Evolutionary conservation across 495 filamentous ascomycete species (phyloP), one percentile per base, ranked within the genome.

Genomic region (Talaromyces ruber): DNA sequence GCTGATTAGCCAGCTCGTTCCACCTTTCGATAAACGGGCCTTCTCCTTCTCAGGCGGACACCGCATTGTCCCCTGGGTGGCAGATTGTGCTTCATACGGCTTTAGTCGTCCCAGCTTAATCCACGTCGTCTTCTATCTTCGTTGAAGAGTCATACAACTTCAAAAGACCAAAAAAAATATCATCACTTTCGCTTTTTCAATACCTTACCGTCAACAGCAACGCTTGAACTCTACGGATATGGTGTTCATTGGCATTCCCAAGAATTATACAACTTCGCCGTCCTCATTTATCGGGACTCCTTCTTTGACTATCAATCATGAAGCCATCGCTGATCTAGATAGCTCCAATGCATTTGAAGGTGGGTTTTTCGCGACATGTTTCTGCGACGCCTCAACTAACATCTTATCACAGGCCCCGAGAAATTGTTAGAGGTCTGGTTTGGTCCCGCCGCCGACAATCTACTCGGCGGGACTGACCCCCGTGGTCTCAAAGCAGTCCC

Each of bases 341-440:
- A 97, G 93, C 61, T 90, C 78, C 81, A 96, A 91, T 83, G 92
- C 92, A 65, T 99, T 99, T 70, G 95, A 99, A 83, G 94, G 90
- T 91, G 72, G 50, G 79, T 62, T 43, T 21, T 58, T 26, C 16
- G 14, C 22, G 11, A 12, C 3, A 25, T 2, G 16, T 30, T 18
- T 28, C 4, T 9, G 14, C 22, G 18, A 9, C 25, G 29, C 58
- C 68, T 21, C 63, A 11, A 7, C 28, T 57, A 47, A 57, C 25
- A 28, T 25, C 7, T n/a, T 6, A 29, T 32, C 26, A 21, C 59
- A 91, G 89, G 94, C 57, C 95, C 95, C 39, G 95, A 99, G 78
- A 99, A 99, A 78, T 82, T 99, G 37, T 84, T 99, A 64, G 95
- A 99, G 78, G 94, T 99, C 67, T 99, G 95, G 95, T 98, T 99